Base-by-base conservation (phyloP, 306 rosid genomes). In the Lotus japonicus region DNA sequence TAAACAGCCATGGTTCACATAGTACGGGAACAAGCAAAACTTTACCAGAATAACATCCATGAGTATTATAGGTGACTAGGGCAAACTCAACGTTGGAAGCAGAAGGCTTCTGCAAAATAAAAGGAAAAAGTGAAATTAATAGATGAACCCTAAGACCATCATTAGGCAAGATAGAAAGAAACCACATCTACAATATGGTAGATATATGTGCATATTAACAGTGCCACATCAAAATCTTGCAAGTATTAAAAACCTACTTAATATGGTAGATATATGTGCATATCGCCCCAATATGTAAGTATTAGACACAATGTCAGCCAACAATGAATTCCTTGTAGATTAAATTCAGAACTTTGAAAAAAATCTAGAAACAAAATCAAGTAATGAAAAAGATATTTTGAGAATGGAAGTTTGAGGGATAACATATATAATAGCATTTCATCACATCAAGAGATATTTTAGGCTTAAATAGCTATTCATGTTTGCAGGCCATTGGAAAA, bases 11-110 rank as follows among this genome's bases (percentile, higher is more conserved):
- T 26, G 14, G 64, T 64, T 7, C 66, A 58, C 28, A 54, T 8
- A 66, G 71, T 28, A 66, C 7, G 28, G 43, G 31, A 75, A 21
- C 3, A 66, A 53, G 69, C 73, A 84, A 79, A 63, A 41, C 64
- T 73, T 18, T 85, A 94, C 99, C 96, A 76, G 90, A 94, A 81
- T 86, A 90, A 45, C 95, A 86, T 84, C 99, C 99, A 71, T 87
- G 97, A 58, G 97, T 87, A 77, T 84, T 78, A 79, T 71, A 90
- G 11, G 85, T 84, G 83, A 90, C 97, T 63, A 94, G 43, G 45
- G 90, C 84, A 68, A 88, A 78, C 88, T 94, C 97, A 44, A 83
- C 56, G 19, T 64, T 76, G 74, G 95, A 79, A 62, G 71, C 79
- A 6, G 78, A 62, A 17, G 85, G 83, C 77, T 90, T 90, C 99